Evolutionary conservation across 352 stramenopile species (phyloP).

Genomic region (Globisporangium spinosum): DNA sequence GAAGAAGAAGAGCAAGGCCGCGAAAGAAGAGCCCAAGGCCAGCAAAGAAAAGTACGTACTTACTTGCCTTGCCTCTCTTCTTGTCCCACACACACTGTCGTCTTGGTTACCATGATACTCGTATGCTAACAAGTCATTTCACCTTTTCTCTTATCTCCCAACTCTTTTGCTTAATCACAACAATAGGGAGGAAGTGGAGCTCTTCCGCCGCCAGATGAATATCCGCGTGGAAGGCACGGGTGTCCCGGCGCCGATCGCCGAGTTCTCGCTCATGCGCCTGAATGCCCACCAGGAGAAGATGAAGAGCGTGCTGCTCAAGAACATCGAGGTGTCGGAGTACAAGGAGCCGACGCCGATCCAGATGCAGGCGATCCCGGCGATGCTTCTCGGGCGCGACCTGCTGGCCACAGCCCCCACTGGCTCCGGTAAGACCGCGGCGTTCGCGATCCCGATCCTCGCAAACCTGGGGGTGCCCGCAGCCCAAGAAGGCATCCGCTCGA

Average conservation of each 20-base stretch:
- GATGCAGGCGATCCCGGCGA: constrained; percentile 94
- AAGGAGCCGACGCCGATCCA: constrained; percentile 99
- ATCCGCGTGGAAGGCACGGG: constrained; percentile 70
- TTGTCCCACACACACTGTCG: not conserved
- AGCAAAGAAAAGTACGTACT: constrained; percentile 29
- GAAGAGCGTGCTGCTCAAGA: constrained; percentile 63
- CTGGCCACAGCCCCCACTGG: constrained; percentile 96
- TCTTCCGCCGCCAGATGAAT: constrained; percentile 76
- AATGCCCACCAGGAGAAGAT: constrained; percentile 40
- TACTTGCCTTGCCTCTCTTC: not conserved
- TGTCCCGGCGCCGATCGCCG: constrained; percentile 69
- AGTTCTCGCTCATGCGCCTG: constrained; percentile 70
- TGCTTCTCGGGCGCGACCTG: constrained; percentile 91
- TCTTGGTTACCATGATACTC: not conserved
- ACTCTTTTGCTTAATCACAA: not conserved
- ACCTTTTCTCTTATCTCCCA: constrained; percentile 6
- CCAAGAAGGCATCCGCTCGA: constrained; percentile 76
- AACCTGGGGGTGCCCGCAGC: constrained; percentile 59
- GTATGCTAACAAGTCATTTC: not conserved
- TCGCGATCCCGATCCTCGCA: constrained; percentile 93
- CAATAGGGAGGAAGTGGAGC: constrained; percentile 42
- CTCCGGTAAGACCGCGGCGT: constrained; percentile 97
- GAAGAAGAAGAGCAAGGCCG: constrained; percentile 18
- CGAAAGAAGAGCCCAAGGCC: constrained; percentile 12
- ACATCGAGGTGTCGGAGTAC: constrained; percentile 91